These are phyloP conservation scores for Penicillium capsulatum DNA, from an alignment of 2,329 filamentous ascomycete species.

Conservation along the genomic window DNA sequence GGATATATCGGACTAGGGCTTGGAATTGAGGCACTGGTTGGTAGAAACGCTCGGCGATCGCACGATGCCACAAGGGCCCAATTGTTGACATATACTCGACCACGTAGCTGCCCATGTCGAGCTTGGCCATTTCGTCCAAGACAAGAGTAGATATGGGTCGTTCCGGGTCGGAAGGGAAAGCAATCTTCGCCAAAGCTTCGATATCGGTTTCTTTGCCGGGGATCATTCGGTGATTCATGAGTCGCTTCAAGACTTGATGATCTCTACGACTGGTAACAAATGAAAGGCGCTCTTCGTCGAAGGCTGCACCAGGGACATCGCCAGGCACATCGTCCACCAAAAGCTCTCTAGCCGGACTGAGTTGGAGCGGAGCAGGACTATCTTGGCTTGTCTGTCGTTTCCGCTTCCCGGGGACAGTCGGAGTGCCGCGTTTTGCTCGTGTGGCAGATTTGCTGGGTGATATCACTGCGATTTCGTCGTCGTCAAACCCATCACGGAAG, in stretches of 20 bases:
- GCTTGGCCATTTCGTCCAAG: slow-evolving; percentile 47
- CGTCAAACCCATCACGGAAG: slow-evolving; percentile 61
- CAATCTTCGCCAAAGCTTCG: slow-evolving; percentile 50
- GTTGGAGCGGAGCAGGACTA: slow-evolving; percentile 49
- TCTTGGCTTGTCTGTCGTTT: slow-evolving; percentile 52
- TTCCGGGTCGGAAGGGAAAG: slow-evolving; percentile 51
- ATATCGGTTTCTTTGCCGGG: slow-evolving; percentile 49
- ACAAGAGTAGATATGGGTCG: slow-evolving; percentile 52
- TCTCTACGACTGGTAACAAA: slow-evolving; percentile 19
- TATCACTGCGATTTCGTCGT: slow-evolving; percentile 54
- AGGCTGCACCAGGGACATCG: slow-evolving; percentile 20
- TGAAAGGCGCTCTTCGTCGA: slow-evolving; percentile 27
- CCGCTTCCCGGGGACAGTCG: slow-evolving; percentile 55
- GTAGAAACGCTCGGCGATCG: slow-evolving; percentile 52
- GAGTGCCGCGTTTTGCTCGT: slow-evolving; percentile 51
- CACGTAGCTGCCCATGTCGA: slow-evolving; percentile 45
- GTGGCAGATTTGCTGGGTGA: slow-evolving; percentile 52
- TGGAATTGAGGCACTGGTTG: slow-evolving; percentile 42
- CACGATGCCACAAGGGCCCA: slow-evolving; percentile 53
- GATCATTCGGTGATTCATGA: slow-evolving; percentile 54
- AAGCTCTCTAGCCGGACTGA: slow-evolving; percentile 31
- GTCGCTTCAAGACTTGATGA: slow-evolving; percentile 47
- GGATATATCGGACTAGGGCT: slow-evolving; percentile 38
- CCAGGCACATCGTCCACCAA: slow-evolving; percentile 26
- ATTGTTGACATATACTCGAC: slow-evolving; percentile 49